Evolutionary conservation across 352 stramenopile species (phyloP), one percentile per base, ranked within the genome.

Genomic region (Pythium phragmitis): DNA sequence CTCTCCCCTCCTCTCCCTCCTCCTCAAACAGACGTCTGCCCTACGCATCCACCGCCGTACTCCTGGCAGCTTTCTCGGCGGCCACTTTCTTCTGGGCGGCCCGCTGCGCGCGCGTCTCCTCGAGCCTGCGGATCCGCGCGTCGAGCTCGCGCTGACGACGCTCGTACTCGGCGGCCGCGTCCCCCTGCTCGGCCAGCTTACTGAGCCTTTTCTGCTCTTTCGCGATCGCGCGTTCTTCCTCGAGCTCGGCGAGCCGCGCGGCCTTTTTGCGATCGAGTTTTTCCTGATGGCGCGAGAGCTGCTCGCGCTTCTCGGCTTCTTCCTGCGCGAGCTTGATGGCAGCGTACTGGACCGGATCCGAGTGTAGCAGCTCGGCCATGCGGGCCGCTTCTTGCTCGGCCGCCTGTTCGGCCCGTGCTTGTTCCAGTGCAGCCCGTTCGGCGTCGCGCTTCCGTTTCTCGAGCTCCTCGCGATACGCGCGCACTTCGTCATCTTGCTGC

Each of bases 161-260:
- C 19, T 68, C 63, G 59, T 88, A 90, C 67, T 89, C 82, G 41
- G 52, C 41, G 19, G 59, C 42, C 12, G 17, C 39, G 17, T 21
- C 39, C 28, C 87, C 75, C 3, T 43, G 64, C 45, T 83, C 76
- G 8, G 82, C 80, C 7, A 91, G 71, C 19, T 67, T 74, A 57
- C 85, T 64, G n/a, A 93, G 71, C 47, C 74, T 70, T 28, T 79
- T 80, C 30, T 88, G 75, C 51, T 91, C 80, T 48, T 85, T 85
- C 16, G 74, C 74, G 58, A 88, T 87, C 39, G 77, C 77, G 23
- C 79, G 66, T 61, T 85, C 78, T 42, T 90, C 83, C 21, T 89
- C 77, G 13, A 85, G 60, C 53, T 88, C 77, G 8, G 64, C 74
- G 7, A 88, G 60, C 6, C 77, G 76, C 57, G 79, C 76, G 9